phyloP scores from a whole-genome alignment of 768 basidiomycete genomes.

The Mycena venus region DNA sequence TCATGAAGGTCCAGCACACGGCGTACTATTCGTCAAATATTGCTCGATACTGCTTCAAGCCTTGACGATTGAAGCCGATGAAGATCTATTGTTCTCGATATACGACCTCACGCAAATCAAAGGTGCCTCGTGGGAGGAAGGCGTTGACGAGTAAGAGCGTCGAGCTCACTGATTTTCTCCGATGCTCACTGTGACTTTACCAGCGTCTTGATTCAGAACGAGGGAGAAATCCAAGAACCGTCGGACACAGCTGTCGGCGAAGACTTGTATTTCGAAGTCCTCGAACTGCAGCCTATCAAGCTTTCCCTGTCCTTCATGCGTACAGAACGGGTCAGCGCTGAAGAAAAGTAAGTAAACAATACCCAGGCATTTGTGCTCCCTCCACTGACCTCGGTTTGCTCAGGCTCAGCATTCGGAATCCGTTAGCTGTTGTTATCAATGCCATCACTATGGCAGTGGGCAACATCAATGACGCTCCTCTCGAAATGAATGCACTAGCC shows the following conservation, averaged over 20 bases:
- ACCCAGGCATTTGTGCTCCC: not conserved
- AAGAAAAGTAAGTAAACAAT: conserved; percentile 93
- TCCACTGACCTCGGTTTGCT: conserved; percentile 5
- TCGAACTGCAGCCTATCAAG: conserved; percentile 95
- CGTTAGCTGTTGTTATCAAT: conserved; percentile 92
- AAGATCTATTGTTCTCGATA: conserved; percentile 93
- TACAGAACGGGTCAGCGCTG: conserved; percentile 92
- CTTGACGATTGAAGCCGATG: conserved; percentile 95
- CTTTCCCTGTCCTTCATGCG: conserved; percentile 97
- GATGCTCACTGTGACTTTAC: conserved; percentile 12
- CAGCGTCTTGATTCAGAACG: conserved; percentile 81
- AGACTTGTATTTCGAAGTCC: conserved; percentile 94
- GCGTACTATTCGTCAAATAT: conserved; percentile 98
- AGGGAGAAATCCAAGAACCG: conserved; percentile 81
- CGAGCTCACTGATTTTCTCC: not conserved
- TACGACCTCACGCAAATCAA: conserved; percentile 94
- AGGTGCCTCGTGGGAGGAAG: conserved; percentile 91
- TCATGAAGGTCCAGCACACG: conserved; percentile 76
- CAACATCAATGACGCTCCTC: conserved; percentile 95
- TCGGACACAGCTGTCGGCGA: conserved; percentile 72
- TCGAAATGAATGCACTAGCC: conserved; percentile 93
- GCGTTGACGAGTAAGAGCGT: conserved; percentile 74
- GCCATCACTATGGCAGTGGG: conserved; percentile 97
- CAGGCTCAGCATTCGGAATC: conserved; percentile 87
- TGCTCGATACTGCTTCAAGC: conserved; percentile 95